phyloP scores from a whole-genome alignment of 208 protist species.

The Trypanosoma theileri region DNA sequence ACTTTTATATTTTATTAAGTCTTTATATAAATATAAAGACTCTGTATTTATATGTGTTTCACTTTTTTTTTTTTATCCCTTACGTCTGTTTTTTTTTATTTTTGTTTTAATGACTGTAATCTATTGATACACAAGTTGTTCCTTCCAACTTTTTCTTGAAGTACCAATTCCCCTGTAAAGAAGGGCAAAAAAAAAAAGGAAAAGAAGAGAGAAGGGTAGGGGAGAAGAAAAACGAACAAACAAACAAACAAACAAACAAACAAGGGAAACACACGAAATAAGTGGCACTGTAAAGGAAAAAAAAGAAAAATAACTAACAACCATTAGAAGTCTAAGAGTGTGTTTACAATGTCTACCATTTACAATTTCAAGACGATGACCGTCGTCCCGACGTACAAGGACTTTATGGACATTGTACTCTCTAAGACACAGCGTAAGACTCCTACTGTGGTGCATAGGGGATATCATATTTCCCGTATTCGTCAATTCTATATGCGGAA shows the following conservation, averaged over 20 bases:
- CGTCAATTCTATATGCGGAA: constrained; percentile 99
- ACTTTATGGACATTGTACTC: constrained; percentile 99
- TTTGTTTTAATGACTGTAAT: constrained; percentile 7
- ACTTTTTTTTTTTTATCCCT: constrained; percentile 14
- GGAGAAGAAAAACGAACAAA: neutral
- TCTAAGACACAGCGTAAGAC: constrained; percentile 99
- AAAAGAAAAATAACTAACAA: constrained; percentile 3
- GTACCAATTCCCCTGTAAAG: neutral
- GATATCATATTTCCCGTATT: constrained; percentile 99
- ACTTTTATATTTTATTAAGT: neutral
- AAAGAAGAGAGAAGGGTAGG: constrained; percentile 3
- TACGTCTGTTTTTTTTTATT: constrained; percentile 30
- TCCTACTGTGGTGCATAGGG: constrained; percentile 99
- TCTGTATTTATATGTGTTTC: constrained; percentile 2
- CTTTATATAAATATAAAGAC: neutral
- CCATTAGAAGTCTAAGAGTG: neutral
- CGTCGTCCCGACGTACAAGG: constrained; percentile 96
- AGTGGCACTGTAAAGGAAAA: neutral
- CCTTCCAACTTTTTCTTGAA: too few species aligned
- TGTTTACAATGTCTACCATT: constrained; percentile 65
- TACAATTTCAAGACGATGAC: constrained; percentile 99
- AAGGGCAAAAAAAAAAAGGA: constrained; percentile 2
- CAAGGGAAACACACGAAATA: constrained; percentile 19
- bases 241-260: constrained; percentile 11
- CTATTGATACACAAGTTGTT: neutral